These are phyloP conservation scores for Lactarius hengduanensis DNA, from an alignment of 768 basidiomycete species.

Conservation along the genomic window DNA sequence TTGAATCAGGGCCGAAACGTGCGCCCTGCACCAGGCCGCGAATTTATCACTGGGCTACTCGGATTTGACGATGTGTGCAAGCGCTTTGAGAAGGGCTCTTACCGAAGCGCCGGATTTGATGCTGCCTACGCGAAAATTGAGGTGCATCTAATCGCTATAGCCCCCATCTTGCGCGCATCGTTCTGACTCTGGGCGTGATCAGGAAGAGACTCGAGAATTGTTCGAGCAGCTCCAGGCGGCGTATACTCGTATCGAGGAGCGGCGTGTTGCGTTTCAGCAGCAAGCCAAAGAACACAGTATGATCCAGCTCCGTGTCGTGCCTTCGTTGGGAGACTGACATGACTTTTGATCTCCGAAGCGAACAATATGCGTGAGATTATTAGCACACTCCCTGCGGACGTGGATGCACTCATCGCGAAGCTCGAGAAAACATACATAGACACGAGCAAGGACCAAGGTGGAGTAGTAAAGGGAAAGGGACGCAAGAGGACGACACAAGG, in stretches of 20 bases:
- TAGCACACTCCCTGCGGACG: conserved; percentile 10
- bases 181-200: background rate
- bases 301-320: background rate
- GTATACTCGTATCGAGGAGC: conserved; percentile 13
- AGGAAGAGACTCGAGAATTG: conserved; percentile 8
- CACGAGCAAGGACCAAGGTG: background rate
- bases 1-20: background rate
- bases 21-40: conserved; percentile 16
- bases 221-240: conserved; percentile 11
- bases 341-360: background rate
- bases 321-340: background rate
- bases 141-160: background rate
- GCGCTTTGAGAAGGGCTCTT: conserved; percentile 12
- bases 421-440: conserved; percentile 12
- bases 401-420: conserved; percentile 9
- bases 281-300: conserved; percentile 21
- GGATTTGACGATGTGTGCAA: conserved; percentile 25
- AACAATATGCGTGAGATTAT: conserved; percentile 21
- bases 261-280: background rate
- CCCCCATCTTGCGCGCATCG: background rate
- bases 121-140: conserved; percentile 17
- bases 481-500: conserved; percentile 18
- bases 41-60: conserved; percentile 16
- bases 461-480: background rate
- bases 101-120: conserved; percentile 2